A percentile compares a stretch with the other conserved stretches of the same genome.
phyloP scores from a whole-genome alignment of 1,284 basidiomycete genomes.

The Cryptococcus sp. region DNA sequence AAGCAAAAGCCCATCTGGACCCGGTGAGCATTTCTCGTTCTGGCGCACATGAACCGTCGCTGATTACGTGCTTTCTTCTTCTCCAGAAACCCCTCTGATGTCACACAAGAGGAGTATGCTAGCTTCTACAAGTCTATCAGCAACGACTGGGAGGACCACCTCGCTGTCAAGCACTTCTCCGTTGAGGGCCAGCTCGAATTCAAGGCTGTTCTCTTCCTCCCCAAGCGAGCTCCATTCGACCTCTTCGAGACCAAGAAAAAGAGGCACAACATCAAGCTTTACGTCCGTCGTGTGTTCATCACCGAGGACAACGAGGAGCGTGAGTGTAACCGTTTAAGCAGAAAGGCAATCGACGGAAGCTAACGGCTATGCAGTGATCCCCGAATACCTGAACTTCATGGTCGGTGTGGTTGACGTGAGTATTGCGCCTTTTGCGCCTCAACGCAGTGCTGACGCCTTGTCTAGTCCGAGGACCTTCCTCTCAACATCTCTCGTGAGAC shows the following conservation, averaged over 20 bases:
- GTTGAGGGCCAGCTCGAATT: conserved; percentile 99
- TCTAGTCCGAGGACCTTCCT: conserved; percentile 88
- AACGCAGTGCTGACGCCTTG: background rate
- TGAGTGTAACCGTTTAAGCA: conserved; percentile 11
- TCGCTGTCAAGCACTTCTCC: conserved; percentile 99
- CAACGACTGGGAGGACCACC: conserved; percentile 99
- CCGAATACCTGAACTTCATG: conserved; percentile 99
- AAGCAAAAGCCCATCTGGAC: conserved; percentile 99
- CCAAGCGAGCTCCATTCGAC: conserved; percentile 97
- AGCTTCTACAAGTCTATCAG: conserved; percentile 99
- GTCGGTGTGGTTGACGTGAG: conserved; percentile 90
- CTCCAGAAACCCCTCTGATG: conserved; percentile 82
- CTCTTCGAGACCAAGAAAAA: conserved; percentile 99
- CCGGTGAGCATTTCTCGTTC: conserved; percentile 47
- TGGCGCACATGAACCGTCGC: background rate
- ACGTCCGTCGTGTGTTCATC: conserved; percentile 99
- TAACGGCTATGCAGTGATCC: conserved; percentile 64
- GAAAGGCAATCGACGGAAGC: background rate
- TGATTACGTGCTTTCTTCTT: background rate
- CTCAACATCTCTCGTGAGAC: conserved; percentile 99
- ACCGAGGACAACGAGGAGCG: conserved; percentile 99
- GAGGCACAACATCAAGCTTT: conserved; percentile 99
- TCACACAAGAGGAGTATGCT: conserved; percentile 88
- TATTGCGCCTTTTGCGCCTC: background rate
- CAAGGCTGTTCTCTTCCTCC: conserved; percentile 97